Evolutionary conservation across 202 grass and related monocot genomes (phyloP).

Genomic region (Tripidium arundinaceum): DNA sequence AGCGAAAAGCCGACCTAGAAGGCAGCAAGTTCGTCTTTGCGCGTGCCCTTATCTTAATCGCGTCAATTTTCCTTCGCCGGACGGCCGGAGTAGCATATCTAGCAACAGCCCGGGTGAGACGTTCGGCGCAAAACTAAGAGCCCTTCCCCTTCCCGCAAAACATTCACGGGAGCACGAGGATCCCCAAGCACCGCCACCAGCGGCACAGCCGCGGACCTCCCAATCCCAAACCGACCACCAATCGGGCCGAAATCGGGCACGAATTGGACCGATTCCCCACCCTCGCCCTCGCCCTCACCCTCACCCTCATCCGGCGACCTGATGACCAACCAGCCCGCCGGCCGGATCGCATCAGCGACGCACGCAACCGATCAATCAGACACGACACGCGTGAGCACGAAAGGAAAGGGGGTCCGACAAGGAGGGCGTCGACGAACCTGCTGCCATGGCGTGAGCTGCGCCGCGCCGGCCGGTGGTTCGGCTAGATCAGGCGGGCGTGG

Average conservation of each 20-base stretch:
- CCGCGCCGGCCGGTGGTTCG: not conserved
- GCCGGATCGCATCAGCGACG: not conserved
- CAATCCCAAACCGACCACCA: not conserved
- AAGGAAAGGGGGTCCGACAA: not conserved
- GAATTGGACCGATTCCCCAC: not conserved
- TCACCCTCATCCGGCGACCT: not conserved
- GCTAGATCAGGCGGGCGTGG: not conserved
- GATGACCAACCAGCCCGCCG: not conserved
- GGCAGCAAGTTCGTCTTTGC: not conserved
- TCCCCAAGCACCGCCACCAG: too few species aligned
- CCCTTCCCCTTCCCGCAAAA: too few species aligned
- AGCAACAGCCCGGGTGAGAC: not conserved
- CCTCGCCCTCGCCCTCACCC: too few species aligned
- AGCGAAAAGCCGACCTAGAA: not conserved
- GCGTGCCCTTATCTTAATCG: not conserved
- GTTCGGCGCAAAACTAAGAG: not conserved
- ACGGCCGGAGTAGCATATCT: not conserved
- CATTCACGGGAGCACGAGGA: not conserved
- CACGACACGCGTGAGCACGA: too few species aligned
- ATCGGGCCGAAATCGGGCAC: not conserved
- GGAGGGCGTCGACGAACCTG: conserved; percentile 30
- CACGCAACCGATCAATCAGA: not conserved
- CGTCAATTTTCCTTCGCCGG: not conserved
- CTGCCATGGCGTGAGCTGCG: conserved; percentile 29
- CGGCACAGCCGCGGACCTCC: not conserved